Percentiles rank a stretch among this genome's conserved stretches.
phyloP scores from a whole-genome alignment of 495 filamentous ascomycete species.

The Filosporella fistucella region DNA sequence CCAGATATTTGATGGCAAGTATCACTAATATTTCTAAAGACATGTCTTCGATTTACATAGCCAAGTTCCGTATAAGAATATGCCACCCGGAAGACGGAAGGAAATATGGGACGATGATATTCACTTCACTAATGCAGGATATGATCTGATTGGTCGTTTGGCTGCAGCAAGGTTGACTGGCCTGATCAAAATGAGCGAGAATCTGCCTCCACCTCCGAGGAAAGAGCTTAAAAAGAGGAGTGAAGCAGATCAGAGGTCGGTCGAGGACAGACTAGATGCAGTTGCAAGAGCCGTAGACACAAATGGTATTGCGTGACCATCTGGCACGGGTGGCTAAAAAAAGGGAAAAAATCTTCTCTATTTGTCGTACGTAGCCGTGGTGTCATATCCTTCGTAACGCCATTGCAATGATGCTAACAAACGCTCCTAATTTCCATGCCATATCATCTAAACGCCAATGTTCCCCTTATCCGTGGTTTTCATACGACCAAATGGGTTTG shows the following conservation, averaged over 20 bases:
- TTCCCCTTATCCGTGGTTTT: not conserved
- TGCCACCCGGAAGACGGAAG: conserved; percentile 35
- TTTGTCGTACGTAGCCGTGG: not conserved
- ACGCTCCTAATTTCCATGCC: conserved; percentile 18
- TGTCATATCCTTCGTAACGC: conserved; percentile 15
- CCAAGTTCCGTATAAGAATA: conserved; percentile 44
- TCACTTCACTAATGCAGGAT: conserved; percentile 57
- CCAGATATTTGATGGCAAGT: not conserved
- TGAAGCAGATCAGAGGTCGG: not conserved
- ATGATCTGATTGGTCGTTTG: conserved; percentile 53
- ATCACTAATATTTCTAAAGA: conserved; percentile 2
- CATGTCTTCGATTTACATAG: conserved; percentile 49
- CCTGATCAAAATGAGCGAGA: not conserved
- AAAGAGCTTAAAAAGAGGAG: conserved; percentile 5
- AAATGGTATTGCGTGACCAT: no score
- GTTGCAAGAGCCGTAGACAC: no score
- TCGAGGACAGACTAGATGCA: not conserved
- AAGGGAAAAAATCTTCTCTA: conserved; percentile 10
- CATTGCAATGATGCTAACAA: conserved; percentile 17
- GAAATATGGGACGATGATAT: conserved; percentile 58
- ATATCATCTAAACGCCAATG: conserved; percentile 18
- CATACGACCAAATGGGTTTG: conserved; percentile 37
- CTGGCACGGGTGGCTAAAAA: no score
- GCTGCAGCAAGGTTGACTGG: no score
- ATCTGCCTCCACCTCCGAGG: no score